phyloP scores from a whole-genome alignment of 345 rosid genomes.

The Garcia nutans region DNA sequence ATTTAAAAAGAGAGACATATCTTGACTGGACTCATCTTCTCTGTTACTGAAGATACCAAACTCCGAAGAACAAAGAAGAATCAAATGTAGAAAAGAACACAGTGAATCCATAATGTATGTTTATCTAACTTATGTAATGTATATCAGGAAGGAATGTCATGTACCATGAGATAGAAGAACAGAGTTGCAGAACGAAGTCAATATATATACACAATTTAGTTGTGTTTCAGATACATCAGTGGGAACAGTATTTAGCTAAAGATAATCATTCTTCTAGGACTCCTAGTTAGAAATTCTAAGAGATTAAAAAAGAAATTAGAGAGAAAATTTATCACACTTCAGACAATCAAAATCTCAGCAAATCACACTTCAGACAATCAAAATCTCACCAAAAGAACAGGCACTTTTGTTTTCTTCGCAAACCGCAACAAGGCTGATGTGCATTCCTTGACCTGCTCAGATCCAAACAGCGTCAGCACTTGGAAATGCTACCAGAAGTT shows the following conservation, averaged over 20 bases:
- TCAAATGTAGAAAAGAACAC: not conserved
- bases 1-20: not conserved
- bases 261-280: not conserved
- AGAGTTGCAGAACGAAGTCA: not conserved
- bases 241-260: not conserved
- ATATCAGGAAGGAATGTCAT: not conserved
- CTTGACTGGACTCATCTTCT: not conserved
- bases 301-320: not conserved
- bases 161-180: not conserved
- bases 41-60: not conserved
- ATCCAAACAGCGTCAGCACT: slow-evolving; percentile 3
- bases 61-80: not conserved
- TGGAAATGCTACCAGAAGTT: slow-evolving; percentile 2
- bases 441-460: slow-evolving; percentile 78
- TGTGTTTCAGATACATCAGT: not conserved
- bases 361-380: slow-evolving; percentile 3
- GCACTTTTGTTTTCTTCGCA: slow-evolving; percentile 79
- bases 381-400: slow-evolving; percentile 77
- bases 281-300: not conserved
- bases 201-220: not conserved
- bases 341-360: slow-evolving; percentile 13
- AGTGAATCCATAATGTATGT: not conserved
- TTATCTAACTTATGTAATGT: not conserved
- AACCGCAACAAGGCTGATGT: slow-evolving; percentile 83
- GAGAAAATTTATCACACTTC: not conserved